Base-by-base conservation (phyloP, 148 eudicot genomes). In the Polygonum aviculare region DNA sequence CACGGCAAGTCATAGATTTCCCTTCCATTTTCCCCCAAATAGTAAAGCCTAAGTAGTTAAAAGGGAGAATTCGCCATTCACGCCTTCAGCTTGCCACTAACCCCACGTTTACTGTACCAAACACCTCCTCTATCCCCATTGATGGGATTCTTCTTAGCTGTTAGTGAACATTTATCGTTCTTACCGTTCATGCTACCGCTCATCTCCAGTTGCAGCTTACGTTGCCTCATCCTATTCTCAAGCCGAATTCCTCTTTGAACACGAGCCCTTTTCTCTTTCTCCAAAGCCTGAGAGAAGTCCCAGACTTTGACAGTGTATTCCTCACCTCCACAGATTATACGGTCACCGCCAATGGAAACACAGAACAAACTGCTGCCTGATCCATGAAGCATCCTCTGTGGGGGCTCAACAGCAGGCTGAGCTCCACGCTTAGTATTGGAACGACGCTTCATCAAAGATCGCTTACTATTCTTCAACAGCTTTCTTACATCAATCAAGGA, bases 231-330 rank as follows among this genome's bases (percentile, higher is more conserved):
- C 84, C 90, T 84, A 77, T 91, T 93, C 82, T 96, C 97, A 48
- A 93, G 49, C 78, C 97, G 83, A 73, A 89, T 79, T 4, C 88
- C 91, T 74, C 82, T 86, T 72, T 87, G 83, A 48, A 88, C 87
- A 62, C 85, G 87, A 19, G 83, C 81, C 73, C 91, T 86, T 81
- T 80, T 77, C 78, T 88, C 93, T 75, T 83, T 82, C 80, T 93
- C 99, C 84, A 96, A 74, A 65, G 99, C 98, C 75, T 82, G 87
- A 1, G 99, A 91, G 71, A 96, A 96, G 82, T 96, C 93, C 99
- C 99, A 96, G 65, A 96, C 77, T 79, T 92, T 88, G 51, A 93
- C 90, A 59, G 85, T 84, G 67, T 88, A 88, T 59, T 93, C 97
- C 80, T 96, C 99, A 1, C 97, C 98, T 33, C 91, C 99, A 85